Conservation (phyloP, 2,329 filamentous ascomycete species). For the Penicillium capsulatum region DNA sequence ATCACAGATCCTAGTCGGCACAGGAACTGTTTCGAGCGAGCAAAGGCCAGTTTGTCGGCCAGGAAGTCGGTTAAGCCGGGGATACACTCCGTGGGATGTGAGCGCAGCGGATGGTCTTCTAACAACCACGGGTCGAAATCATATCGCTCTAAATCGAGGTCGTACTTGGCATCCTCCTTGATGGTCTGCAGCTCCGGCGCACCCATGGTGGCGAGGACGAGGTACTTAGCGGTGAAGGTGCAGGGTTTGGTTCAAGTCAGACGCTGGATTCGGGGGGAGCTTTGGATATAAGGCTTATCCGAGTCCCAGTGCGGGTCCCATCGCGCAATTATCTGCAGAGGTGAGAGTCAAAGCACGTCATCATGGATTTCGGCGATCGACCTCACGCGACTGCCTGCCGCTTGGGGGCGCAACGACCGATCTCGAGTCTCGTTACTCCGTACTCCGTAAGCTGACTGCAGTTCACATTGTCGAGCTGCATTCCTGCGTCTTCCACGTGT, state of each 20-base stretch:
- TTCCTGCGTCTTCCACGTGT: not conserved
- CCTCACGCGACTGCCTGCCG: too few species aligned
- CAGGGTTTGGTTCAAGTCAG: not conserved
- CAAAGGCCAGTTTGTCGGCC: not conserved
- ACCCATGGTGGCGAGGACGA: constrained; percentile 4
- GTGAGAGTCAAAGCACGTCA: too few species aligned
- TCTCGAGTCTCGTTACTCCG: not conserved
- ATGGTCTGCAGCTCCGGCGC: constrained; percentile 3
- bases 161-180: constrained; percentile 8
- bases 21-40: too few species aligned
- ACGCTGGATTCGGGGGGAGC: not conserved
- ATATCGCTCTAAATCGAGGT: constrained; percentile 5
- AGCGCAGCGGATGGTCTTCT: constrained; percentile 35
- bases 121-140: constrained; percentile 28
- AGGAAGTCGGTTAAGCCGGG: constrained; percentile 24
- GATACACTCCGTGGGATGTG: constrained; percentile 29
- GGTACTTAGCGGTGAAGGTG: not conserved
- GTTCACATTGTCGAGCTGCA: too few species aligned
- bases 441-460: too few species aligned
- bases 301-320: too few species aligned
- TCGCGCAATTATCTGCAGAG: too few species aligned
- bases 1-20: too few species aligned
- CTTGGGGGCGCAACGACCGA: not conserved
- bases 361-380: too few species aligned
- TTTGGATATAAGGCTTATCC: too few species aligned